A percentile compares a stretch with the other conserved stretches of the same genome.
Evolutionary conservation across 2,329 filamentous ascomycete species (phyloP).

Genomic region (Cyphellophora europaea): DNA sequence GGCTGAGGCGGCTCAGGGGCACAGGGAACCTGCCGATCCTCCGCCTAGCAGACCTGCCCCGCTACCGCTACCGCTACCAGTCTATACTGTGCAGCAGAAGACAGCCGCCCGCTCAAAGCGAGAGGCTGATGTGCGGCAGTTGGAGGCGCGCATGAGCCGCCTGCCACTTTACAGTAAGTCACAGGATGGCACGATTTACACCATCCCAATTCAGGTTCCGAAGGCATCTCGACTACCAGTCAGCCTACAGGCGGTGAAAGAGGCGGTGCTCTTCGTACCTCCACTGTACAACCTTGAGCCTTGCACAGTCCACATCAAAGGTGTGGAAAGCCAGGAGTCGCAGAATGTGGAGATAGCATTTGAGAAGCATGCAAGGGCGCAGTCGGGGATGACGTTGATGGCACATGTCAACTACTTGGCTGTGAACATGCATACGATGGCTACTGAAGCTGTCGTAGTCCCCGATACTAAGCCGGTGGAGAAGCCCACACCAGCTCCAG

Average conservation of each 20-base stretch:
- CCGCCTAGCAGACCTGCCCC: too few relatives aligned
- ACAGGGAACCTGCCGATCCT: not conserved
- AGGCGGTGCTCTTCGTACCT: constrained; percentile 60
- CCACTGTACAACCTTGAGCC: constrained; percentile 62
- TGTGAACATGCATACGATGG: constrained; percentile 60
- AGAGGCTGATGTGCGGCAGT: constrained; percentile 58
- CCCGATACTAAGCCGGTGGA: not conserved
- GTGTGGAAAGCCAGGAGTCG: constrained; percentile 51
- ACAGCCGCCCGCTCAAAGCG: constrained; percentile 53
- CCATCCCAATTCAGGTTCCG: constrained; percentile 59
- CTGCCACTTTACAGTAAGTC: constrained; percentile 59
- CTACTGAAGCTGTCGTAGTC: constrained; percentile 38
- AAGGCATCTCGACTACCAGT: constrained; percentile 51
- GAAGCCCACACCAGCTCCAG: not conserved
- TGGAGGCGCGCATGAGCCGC: constrained; percentile 66
- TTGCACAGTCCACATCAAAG: constrained; percentile 56
- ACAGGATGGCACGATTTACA: constrained; percentile 60
- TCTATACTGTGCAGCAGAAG: constrained; percentile 43
- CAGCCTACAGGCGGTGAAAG: constrained; percentile 52
- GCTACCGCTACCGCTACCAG: constrained; percentile 2
- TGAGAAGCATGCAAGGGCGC: constrained; percentile 45
- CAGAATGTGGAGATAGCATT: constrained; percentile 59
- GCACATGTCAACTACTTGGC: constrained; percentile 66
- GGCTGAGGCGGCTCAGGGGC: not conserved
- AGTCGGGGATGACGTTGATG: constrained; percentile 56